Evolutionary conservation across 2,329 filamentous ascomycete species (phyloP), one percentile per base, ranked within the genome.

Genomic region (Cladobotryum mycophilum): DNA sequence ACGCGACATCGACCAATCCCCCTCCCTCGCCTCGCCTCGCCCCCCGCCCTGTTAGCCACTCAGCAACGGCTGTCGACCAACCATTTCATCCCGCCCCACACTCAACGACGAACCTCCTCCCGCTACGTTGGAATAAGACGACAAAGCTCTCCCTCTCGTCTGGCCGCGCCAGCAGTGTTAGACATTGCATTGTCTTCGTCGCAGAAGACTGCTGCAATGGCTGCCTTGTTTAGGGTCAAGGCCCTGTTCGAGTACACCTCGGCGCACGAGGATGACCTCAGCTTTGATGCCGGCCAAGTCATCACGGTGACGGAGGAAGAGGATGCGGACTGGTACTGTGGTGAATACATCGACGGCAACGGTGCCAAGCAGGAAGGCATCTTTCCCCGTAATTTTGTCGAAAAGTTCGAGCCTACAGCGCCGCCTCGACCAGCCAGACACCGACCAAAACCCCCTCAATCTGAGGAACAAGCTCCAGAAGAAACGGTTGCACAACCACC

Each of bases 351-450:
- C 56, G 88, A 95, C 69, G 81, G 83, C 53, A 70, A 76, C 47
- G 93, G 93, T 51, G 71, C 69, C 56, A 89, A 85, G 69, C 81
- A 84, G 65, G 84, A 91, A 64, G 92, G 92, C 59, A 87, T 96
- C 61, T 97, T 96, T 69, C 92, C 90, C 47, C 86, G 87, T 67
- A 99, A 97, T 72, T 99, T 99, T 66, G 93, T 99, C 64, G 93
- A 99, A 70, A 89, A 86, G 71, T 95, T 89, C 70, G 92, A 97
- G 68, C 93, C 93, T 36, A 86, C 84, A 51, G 86, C 92, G 56
- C 93, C 93, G 53, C 89, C 91, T 53, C 84, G 93, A 53, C 93
- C 93, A 52, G 79, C 81, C 56, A 84, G 93, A 62, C 76, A 81
- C 14, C 84, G 88, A 58, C 71, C 79, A 47, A 91, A 86, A 74